A percentile compares a stretch with the other conserved stretches of the same genome.
Conservation (phyloP, 352 stramenopile species). For the Elongisporangium undulatum region DNA sequence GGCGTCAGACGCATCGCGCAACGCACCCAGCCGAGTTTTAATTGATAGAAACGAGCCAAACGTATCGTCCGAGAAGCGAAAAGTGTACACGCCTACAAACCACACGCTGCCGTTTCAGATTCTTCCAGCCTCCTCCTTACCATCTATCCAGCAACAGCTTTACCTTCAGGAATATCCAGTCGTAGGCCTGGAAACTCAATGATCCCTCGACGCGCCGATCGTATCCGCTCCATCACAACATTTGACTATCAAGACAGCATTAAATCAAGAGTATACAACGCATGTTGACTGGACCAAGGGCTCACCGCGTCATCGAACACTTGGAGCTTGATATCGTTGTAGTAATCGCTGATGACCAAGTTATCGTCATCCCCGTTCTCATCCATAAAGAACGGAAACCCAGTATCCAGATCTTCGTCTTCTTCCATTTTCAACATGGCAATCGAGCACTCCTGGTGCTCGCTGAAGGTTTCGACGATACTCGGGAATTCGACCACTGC, state of each 20-base stretch:
- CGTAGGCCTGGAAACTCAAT: conserved; percentile 55
- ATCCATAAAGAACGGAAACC: conserved; percentile 69
- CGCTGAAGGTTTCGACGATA: conserved; percentile 60
- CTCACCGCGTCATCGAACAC: conserved; percentile 52
- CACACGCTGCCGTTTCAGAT: neutral
- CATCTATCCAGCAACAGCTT: neutral
- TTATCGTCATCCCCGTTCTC: conserved; percentile 62
- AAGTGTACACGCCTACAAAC: conserved; percentile 59
- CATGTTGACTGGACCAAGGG: neutral
- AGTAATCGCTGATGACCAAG: conserved; percentile 54
- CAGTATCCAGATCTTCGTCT: conserved; percentile 54
- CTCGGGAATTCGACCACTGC: conserved; percentile 72
- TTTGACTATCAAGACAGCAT: conserved; percentile 26
- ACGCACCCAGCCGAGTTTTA: conserved; percentile 39
- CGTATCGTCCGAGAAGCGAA: conserved; percentile 58
- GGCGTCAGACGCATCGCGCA: conserved; percentile 35
- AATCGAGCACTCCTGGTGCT: conserved; percentile 61
- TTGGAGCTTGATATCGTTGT: conserved; percentile 55
- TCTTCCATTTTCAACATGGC: conserved; percentile 75
- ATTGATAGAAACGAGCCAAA: conserved; percentile 57
- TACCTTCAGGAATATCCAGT: conserved; percentile 63
- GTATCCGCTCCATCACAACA: conserved; percentile 53
- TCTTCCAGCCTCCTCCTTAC: too few species aligned
- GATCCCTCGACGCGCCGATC: conserved; percentile 37
- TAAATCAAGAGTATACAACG: neutral